Percentiles rank a stretch among this genome's conserved stretches.
These are phyloP conservation scores for Daldinia concentrica DNA, from an alignment of 495 filamentous ascomycete genomes.

Conservation along the genomic window DNA sequence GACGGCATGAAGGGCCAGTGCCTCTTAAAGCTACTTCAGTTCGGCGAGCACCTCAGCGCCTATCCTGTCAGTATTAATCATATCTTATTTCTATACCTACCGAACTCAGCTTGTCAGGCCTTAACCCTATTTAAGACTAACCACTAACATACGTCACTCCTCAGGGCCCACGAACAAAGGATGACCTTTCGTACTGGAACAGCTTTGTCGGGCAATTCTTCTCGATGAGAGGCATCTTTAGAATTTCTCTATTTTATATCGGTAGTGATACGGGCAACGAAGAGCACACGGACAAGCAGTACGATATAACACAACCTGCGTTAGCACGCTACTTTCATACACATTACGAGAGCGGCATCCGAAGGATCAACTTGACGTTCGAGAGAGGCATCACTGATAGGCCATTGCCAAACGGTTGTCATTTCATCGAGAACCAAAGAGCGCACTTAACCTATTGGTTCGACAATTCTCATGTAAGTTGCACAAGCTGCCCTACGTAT, in stretches of 20 bases:
- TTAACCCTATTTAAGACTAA: background rate
- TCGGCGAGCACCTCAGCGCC: slow-evolving; percentile 74
- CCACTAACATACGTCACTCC: slow-evolving; percentile 22
- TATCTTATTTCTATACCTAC: background rate
- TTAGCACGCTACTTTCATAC: slow-evolving; percentile 83
- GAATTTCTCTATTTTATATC: slow-evolving; percentile 63
- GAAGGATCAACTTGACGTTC: slow-evolving; percentile 79
- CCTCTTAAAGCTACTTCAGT: slow-evolving; percentile 71
- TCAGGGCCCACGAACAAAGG: slow-evolving; percentile 64
- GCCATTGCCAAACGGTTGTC: slow-evolving; percentile 66
- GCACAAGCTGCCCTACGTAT: background rate
- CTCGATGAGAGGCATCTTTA: slow-evolving; percentile 72
- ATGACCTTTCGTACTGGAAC: slow-evolving; percentile 76
- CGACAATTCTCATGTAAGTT: slow-evolving; percentile 72
- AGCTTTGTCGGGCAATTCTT: slow-evolving; percentile 80
- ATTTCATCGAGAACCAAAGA: slow-evolving; percentile 69
- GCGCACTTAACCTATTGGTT: slow-evolving; percentile 79
- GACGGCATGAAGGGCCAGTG: slow-evolving; percentile 65
- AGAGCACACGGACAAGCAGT: slow-evolving; percentile 69
- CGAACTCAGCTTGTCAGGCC: background rate
- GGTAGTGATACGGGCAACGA: slow-evolving; percentile 44
- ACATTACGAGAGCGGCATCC: slow-evolving; percentile 84
- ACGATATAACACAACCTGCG: slow-evolving; percentile 77
- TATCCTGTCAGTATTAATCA: slow-evolving; percentile 62
- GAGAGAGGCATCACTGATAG: slow-evolving; percentile 66